Conservation (phyloP, 345 rosid genomes). For the Hypericum perforatum region DNA sequence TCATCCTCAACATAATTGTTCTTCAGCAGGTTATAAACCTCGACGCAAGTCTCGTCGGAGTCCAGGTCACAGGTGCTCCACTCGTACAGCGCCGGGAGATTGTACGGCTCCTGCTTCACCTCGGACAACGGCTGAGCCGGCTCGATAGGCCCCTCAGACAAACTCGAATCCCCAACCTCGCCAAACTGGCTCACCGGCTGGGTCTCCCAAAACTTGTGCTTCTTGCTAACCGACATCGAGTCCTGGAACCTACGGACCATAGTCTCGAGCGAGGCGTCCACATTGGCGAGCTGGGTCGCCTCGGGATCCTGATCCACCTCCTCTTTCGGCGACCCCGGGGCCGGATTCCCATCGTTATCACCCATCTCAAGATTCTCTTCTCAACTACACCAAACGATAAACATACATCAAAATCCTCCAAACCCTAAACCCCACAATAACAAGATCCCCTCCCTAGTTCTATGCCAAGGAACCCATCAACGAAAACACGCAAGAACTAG, state of each 20-base stretch:
- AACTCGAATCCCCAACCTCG: slow-evolving; percentile 55
- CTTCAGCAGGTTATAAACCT: slow-evolving; percentile 75
- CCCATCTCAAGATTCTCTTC: slow-evolving; percentile 28
- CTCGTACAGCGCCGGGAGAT: slow-evolving; percentile 65
- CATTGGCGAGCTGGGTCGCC: slow-evolving; percentile 18
- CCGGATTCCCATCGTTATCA: slow-evolving; percentile 30
- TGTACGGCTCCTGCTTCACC: slow-evolving; percentile 85
- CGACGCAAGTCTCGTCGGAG: slow-evolving; percentile 60
- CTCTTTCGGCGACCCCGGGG: slow-evolving; percentile 43
- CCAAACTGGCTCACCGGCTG: slow-evolving; percentile 85
- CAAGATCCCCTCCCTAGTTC: no score
- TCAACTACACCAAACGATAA: no score
- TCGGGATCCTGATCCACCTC: slow-evolving; percentile 42
- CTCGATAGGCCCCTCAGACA: slow-evolving; percentile 83
- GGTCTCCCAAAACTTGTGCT: slow-evolving; percentile 88
- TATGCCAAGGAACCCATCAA: no score
- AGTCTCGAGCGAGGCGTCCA: slow-evolving; percentile 49
- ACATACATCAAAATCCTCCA: no score
- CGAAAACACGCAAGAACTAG: no score
- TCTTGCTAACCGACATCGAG: slow-evolving; percentile 40
- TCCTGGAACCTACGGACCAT: slow-evolving; percentile 59
- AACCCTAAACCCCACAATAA: no score
- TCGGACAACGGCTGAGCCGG: slow-evolving; percentile 50
- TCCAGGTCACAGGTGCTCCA: slow-evolving; percentile 86
- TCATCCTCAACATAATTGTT: slow-evolving; percentile 88